Conservation (phyloP, 129 eudicot species). For the Chrysanthemum seticuspe region DNA sequence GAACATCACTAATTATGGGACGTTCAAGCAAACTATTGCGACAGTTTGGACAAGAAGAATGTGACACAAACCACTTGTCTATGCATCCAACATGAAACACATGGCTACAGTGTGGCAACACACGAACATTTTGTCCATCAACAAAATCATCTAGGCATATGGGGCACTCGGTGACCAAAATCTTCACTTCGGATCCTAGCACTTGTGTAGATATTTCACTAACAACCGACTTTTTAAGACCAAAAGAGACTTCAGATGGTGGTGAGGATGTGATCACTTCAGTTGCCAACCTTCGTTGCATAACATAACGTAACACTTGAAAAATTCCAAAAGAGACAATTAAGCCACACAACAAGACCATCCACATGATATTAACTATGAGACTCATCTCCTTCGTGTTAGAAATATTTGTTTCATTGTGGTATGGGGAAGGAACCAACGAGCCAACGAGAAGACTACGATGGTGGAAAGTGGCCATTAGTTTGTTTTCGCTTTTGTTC, state of each 20-base stretch:
- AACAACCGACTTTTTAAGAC: constrained; percentile 43
- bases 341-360: constrained; percentile 27
- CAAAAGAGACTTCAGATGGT: constrained; percentile 15
- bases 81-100: constrained; percentile 56
- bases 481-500: not conserved
- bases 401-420: constrained; percentile 16
- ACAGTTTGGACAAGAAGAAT: constrained; percentile 60
- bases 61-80: constrained; percentile 53
- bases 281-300: constrained; percentile 3
- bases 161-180: constrained; percentile 37
- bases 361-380: constrained; percentile 30
- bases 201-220: constrained; percentile 39
- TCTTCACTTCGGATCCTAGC: constrained; percentile 31
- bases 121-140: constrained; percentile 51
- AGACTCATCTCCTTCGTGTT: constrained; percentile 27
- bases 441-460: constrained; percentile 17
- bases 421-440: constrained; percentile 6
- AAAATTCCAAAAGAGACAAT: constrained; percentile 25
- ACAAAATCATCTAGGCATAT: constrained; percentile 59
- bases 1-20: not conserved
- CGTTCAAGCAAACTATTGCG: constrained; percentile 44
- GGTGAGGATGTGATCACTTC: constrained; percentile 1
- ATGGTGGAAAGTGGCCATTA: constrained; percentile 25
- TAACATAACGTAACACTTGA: constrained; percentile 23
- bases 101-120: constrained; percentile 48